phyloP scores from a whole-genome alignment of 768 basidiomycete species.

The Leucogyrophana mollusca region DNA sequence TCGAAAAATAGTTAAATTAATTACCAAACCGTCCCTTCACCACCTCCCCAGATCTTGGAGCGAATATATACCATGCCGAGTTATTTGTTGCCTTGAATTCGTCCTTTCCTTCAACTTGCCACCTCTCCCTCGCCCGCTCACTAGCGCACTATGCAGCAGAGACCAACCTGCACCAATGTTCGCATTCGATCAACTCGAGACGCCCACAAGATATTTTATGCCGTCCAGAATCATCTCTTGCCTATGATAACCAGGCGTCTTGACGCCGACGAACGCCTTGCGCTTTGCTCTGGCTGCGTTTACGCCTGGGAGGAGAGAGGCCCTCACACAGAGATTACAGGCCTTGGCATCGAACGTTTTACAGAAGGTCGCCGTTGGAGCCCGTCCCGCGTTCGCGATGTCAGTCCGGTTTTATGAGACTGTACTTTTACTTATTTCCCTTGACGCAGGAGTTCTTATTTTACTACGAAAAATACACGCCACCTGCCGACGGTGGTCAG shows the following conservation, averaged over 20 bases:
- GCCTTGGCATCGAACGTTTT: conserved; percentile 81
- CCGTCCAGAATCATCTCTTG: conserved; percentile 58
- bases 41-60: conserved; percentile 29
- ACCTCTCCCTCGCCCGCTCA: conserved; percentile 11
- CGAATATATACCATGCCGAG: conserved; percentile 27
- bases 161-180: conserved; percentile 66
- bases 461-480: conserved; percentile 74
- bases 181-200: conserved; percentile 78
- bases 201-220: conserved; percentile 80
- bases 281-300: conserved; percentile 43
- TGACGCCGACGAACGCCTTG: conserved; percentile 71
- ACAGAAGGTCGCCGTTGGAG: conserved; percentile 85
- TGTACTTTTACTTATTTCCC: conserved; percentile 11
- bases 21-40: conserved; percentile 32
- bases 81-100: conserved; percentile 4
- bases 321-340: conserved; percentile 71
- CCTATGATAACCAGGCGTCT: conserved; percentile 76
- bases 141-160: conserved; percentile 51
- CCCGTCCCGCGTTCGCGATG: conserved; percentile 80
- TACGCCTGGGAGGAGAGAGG: conserved; percentile 75
- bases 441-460: conserved; percentile 72
- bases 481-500: conserved; percentile 43
- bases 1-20: conserved; percentile 36
- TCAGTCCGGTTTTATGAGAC: conserved; percentile 31
- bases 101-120: conserved; percentile 18